Base-by-base conservation (phyloP, 306 rosid species). In the Oxytropis ochrocephala region DNA sequence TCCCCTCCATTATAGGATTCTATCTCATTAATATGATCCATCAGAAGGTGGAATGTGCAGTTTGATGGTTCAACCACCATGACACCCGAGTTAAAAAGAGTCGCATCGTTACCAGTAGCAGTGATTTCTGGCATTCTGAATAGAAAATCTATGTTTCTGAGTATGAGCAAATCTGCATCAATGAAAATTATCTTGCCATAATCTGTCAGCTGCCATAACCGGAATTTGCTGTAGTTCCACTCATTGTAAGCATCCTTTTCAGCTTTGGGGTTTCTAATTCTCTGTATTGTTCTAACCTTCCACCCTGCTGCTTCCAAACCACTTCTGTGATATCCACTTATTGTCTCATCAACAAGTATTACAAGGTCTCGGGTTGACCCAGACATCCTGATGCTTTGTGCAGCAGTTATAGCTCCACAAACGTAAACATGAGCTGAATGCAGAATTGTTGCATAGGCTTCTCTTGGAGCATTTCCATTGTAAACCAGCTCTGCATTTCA, bases 1-100 rank as follows among this genome's bases (percentile, higher is more conserved):
- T 94, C 98, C 21, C 98, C 98, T 46, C 98, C 98, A 42, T 94
- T 94, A 82, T 94, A 94, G 64, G 98, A 90, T 19, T 87, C 92
- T 29, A 94, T 82, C 82, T 90, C 96, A 41, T 88, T 67, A 1
- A 94, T 85, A 59, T 94, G 89, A 74, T 90, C 89, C 96, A 91
- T 91, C 49, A 94, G 76, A 36, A 91, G 89, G 65, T 79, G 76
- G 81, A 94, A 91, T 42, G 99, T 94, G 79, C 95, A 94, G 56
- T 94, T 89, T 66, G 99, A 94, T 47, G 99, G 99, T 80, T 91
- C 96, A 42, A 94, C 69, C n/a, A 91, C 83, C 99, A 94, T 94
- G 42, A 94, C 97, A n/a, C 99, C 99, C 0, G 97, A 91, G 88
- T 94, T 94, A 60, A 94, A 94, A 16, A 94, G 96, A 21, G 99